Percentiles rank a stretch among this genome's conserved stretches.
phyloP scores from a whole-genome alignment of 129 eudicot genomes.

The Saussurea involucrata region DNA sequence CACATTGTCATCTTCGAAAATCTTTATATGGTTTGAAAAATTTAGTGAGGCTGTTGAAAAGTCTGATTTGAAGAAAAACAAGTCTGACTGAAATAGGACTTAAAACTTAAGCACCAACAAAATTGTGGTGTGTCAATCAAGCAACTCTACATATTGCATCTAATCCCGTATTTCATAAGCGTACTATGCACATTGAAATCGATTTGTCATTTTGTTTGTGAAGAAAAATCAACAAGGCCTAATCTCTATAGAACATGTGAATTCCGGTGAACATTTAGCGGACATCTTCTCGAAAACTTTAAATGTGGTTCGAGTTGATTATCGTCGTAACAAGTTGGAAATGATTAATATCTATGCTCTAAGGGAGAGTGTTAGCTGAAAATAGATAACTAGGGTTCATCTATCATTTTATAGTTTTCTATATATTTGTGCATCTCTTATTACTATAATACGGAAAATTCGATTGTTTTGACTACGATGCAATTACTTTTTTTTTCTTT shows the following conservation, averaged over 20 bases:
- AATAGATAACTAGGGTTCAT: too few species aligned
- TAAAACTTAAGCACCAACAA: neutral
- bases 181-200: neutral
- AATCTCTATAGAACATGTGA: neutral
- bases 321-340: neutral
- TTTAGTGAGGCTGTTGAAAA: too few species aligned
- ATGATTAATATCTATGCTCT: too few species aligned
- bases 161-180: neutral
- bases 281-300: neutral
- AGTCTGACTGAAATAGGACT: neutral
- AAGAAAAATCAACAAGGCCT: neutral
- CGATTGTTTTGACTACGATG: neutral
- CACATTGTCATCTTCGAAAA: too few species aligned
- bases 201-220: neutral
- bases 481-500: too few species aligned
- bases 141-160: neutral
- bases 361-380: too few species aligned
- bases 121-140: neutral
- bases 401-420: too few species aligned
- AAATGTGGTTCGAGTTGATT: neutral
- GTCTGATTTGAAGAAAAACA: neutral
- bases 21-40: too few species aligned
- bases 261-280: neutral
- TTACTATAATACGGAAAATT: neutral
- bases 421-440: neutral